Conservation (phyloP, 805 yeast species). For the Cyberlindnera mycetangii region DNA sequence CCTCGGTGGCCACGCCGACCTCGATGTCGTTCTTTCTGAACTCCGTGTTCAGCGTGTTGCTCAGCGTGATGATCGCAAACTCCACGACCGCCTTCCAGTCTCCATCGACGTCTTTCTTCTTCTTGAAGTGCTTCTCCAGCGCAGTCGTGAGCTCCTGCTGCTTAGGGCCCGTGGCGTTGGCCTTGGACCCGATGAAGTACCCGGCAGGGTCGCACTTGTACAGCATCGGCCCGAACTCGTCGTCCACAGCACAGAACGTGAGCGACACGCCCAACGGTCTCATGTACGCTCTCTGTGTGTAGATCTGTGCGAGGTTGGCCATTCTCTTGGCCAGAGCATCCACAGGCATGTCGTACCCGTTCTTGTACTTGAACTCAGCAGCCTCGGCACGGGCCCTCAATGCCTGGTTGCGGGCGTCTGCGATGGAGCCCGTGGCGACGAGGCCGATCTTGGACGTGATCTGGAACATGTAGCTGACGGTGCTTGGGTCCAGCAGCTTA, state of each 20-base stretch:
- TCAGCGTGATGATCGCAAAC: constrained; percentile 80
- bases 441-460: constrained; percentile 82
- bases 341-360: constrained; percentile 96
- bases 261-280: constrained; percentile 95
- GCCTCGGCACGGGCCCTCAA: constrained; percentile 92
- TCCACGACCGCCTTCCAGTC: constrained; percentile 90
- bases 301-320: constrained; percentile 93
- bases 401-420: constrained; percentile 92
- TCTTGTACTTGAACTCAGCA: constrained; percentile 88
- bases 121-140: constrained; percentile 86
- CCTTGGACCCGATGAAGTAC: constrained; percentile 85
- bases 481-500: constrained; percentile 80
- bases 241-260: constrained; percentile 85
- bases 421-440: constrained; percentile 92
- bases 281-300: constrained; percentile 98
- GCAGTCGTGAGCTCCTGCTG: constrained; percentile 92
- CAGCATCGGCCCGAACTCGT: constrained; percentile 83
- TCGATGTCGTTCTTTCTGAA: constrained; percentile 92
- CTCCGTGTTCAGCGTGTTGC: constrained; percentile 86
- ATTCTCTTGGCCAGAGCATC: constrained; percentile 89
- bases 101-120: constrained; percentile 66
- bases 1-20: constrained; percentile 79
- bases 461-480: constrained; percentile 83
- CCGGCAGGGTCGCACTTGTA: constrained; percentile 98
- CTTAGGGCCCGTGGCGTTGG: constrained; percentile 94